Conservation (phyloP, 2,329 filamentous ascomycete species). For the Sclerotinia subarctica region DNA sequence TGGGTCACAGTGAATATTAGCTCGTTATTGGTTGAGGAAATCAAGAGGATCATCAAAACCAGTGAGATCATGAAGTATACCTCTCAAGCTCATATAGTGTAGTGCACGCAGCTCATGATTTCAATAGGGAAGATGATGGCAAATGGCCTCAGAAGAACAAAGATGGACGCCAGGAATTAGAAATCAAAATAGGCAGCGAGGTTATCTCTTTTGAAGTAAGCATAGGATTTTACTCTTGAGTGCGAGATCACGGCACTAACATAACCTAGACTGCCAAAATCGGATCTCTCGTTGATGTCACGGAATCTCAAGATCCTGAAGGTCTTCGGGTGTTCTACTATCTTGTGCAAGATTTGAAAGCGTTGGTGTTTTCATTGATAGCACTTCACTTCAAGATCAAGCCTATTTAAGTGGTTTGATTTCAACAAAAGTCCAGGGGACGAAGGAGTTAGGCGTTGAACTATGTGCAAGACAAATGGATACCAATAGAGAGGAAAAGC, state of each 20-base stretch:
- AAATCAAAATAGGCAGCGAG: constrained; percentile 89
- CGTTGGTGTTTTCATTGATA: constrained; percentile 92
- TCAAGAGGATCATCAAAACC: constrained; percentile 94
- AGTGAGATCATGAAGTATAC: constrained; percentile 94
- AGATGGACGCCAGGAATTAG: constrained; percentile 92
- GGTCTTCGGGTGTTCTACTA: constrained; percentile 98
- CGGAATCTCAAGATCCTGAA: constrained; percentile 92
- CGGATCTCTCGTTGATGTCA: constrained; percentile 92
- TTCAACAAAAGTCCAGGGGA: constrained; percentile 1
- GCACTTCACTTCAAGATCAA: constrained; percentile 97
- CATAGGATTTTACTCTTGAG: not conserved
- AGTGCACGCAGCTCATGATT: constrained; percentile 31
- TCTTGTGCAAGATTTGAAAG: constrained; percentile 94
- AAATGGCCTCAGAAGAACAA: constrained; percentile 99
- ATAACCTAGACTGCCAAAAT: constrained; percentile 84
- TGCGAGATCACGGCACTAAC: not conserved
- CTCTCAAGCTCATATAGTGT: not conserved
- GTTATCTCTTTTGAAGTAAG: constrained; percentile 95
- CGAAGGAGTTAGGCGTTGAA: constrained; percentile 35
- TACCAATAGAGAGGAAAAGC: constrained; percentile 33
- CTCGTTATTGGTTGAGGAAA: constrained; percentile 83
- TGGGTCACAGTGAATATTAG: constrained; percentile 84
- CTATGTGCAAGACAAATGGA: constrained; percentile 28
- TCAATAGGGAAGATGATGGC: constrained; percentile 82
- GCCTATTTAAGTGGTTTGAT: constrained; percentile 54